Evolutionary conservation across 2,329 filamentous ascomycete species (phyloP), one percentile per base, ranked within the genome.

Genomic region (Colletotrichum sp.): DNA sequence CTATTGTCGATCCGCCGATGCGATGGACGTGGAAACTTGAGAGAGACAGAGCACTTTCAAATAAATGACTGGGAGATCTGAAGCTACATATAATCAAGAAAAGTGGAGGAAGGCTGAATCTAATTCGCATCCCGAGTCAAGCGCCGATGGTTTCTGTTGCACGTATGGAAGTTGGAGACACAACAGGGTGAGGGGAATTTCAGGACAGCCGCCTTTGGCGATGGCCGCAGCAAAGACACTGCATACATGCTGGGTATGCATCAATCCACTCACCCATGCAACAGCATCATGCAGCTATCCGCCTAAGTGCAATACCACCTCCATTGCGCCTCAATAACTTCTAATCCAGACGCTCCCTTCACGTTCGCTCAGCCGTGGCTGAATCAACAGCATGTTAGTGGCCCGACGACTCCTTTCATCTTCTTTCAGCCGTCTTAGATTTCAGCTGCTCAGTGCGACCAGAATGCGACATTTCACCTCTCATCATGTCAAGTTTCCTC

Each of bases 371-470:
- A 73, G 73, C 70, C 44, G 57, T 69, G 73, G 64, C 73, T 69
- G 73, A 73, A 76, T 69, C 64, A 44, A 72, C 4, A 9, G 57
- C 64, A 30, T 76, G 24, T 36, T 28, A 65, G 70, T 76, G 70
- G 73, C 66, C n/a, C 21, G 59, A n/a, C 32, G 30, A 32, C 16
- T 52, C 18, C 52, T 63, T 49, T 57, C 24, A 62, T 18, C 44
- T 62, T 18, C 16, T 39, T 13, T 34, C 44, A 3, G 44, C 44
- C 44, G 44, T 13, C 44, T 52, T 52, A 8, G 44, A 52, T 72
- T 64, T 64, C 70, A 69, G 57, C 70, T 52, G 26, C 63, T 36
- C 55, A 8, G n/a, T n/a, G 32, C 18, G 5, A 21, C 18, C 52
- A 34, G 2, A 30, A 63, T 49, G 15, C n/a, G n/a, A 8, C 34